Base-by-base conservation (phyloP, 1,284 basidiomycete genomes). In the Leccinum fallax region DNA sequence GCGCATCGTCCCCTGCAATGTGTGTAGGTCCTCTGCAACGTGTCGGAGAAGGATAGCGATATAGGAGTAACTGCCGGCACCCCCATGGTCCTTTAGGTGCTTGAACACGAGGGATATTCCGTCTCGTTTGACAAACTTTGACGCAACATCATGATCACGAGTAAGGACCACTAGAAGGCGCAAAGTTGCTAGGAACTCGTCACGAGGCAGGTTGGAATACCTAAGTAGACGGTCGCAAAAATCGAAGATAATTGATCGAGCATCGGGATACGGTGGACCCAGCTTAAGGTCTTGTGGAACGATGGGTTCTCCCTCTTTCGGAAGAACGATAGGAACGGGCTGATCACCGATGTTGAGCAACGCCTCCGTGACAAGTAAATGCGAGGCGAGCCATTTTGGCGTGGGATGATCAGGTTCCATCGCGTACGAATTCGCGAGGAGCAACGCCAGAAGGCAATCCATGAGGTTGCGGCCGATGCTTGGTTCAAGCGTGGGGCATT, bases 11-110 rank as follows among this genome's bases (percentile, higher is more conserved):
- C 81, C 79, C 59, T 86, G 83, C 34, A 98, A 75, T 2, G 85
- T 85, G 6, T 78, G 72, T 5, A 81, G 71, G 66, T 95, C 92
- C 76, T 99, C 97, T 58, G 97, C 86, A 58, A 94, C 79, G 74
- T 99, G 97, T 3, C 97, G 91, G 19, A 98, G 80, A 61, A 98
- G 90, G 70, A 93, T 92, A 21, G 90, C 87, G 54, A 95, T 85
- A 73, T 95, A 93, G 0, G 92, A 87, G 61, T 95, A 93, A 66
- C 90, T 92, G 30, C 90, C 88, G 46, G 82, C 74, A 1, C 87
- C 84, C 16, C 86, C 77, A 0, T 87, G 81, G 7, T 79, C 74
- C 63, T 84, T 86, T 64, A 92, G 78, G 51, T 87, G 83, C 62
- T 83, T 82, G 74, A 95, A 87, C 16, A 96, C 79, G n/a, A 81